Conservation (phyloP, 495 filamentous ascomycete species). For the Sporormia fimetaria region DNA sequence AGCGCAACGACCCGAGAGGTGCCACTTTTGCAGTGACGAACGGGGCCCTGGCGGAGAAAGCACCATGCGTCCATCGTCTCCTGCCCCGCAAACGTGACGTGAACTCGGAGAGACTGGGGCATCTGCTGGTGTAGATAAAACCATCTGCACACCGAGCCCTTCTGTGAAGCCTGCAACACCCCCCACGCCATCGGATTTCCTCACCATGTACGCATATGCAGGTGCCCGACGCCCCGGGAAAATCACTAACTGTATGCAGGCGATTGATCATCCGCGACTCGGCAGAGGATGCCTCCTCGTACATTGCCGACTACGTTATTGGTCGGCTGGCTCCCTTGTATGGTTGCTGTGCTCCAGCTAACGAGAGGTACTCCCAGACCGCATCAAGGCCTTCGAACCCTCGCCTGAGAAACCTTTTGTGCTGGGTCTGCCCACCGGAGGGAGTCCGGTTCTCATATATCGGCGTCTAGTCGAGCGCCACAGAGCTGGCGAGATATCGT, state of each 20-base stretch:
- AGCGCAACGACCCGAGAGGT: not conserved
- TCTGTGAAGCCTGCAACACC: not conserved
- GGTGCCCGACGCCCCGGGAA: not conserved
- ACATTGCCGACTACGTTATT: constrained; percentile 77
- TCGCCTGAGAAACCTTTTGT: constrained; percentile 63
- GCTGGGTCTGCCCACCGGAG: constrained; percentile 73
- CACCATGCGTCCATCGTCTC: too few species aligned
- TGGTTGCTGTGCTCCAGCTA: constrained; percentile 5
- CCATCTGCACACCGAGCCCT: not conserved
- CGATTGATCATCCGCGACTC: constrained; percentile 75
- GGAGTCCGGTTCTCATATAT: constrained; percentile 69
- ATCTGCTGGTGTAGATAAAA: not conserved
- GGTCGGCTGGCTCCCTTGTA: constrained; percentile 34
- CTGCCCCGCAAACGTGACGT: constrained; percentile 11
- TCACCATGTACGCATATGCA: constrained; percentile 23
- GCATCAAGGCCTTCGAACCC: constrained; percentile 64
- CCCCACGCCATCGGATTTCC: constrained; percentile 1
- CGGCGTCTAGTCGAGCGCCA: constrained; percentile 60
- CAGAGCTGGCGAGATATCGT: constrained; percentile 69
- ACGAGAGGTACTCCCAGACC: constrained; percentile 33
- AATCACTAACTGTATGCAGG: constrained; percentile 39
- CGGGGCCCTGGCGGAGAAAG: constrained; percentile 3
- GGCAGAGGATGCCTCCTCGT: constrained; percentile 51
- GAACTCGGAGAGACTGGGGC: not conserved
- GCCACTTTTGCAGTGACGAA: constrained; percentile 2